Evolutionary conservation across 805 yeast species (phyloP).

Genomic region (Yarrowia sp.): DNA sequence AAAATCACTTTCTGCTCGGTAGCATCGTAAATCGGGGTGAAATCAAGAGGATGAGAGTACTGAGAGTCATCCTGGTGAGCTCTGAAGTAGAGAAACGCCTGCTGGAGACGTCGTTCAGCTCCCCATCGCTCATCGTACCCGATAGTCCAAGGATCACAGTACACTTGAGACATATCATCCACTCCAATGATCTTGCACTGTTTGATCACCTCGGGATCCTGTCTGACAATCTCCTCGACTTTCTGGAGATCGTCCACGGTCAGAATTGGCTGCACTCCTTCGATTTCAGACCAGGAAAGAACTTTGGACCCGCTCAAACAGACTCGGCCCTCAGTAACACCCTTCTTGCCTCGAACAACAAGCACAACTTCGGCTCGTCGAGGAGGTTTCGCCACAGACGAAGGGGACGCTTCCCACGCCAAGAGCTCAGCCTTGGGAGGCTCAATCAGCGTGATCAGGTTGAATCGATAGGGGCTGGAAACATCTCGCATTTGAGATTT

Average conservation of each 20-base stretch:
- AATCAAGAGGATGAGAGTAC: slow-evolving; percentile 63
- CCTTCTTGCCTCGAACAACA: slow-evolving; percentile 55
- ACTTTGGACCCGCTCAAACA: slow-evolving; percentile 52
- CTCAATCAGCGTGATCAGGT: slow-evolving; percentile 14
- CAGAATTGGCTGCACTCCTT: slow-evolving; percentile 71
- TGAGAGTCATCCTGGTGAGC: slow-evolving; percentile 73
- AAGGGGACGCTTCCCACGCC: slow-evolving; percentile 5
- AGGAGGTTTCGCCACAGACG: slow-evolving; percentile 46
- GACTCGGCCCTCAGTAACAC: slow-evolving; percentile 70
- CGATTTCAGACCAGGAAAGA: slow-evolving; percentile 48
- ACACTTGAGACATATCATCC: slow-evolving; percentile 61
- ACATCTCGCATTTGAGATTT: not conserved
- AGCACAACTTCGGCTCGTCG: slow-evolving; percentile 67
- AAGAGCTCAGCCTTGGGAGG: slow-evolving; percentile 1
- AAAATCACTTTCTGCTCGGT: slow-evolving; percentile 64
- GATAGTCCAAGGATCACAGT: slow-evolving; percentile 70
- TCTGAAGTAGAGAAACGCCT: slow-evolving; percentile 77
- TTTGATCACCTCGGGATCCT: slow-evolving; percentile 67
- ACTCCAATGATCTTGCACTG: slow-evolving; percentile 71
- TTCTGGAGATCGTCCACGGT: slow-evolving; percentile 63
- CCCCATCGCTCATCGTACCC: slow-evolving; percentile 81
- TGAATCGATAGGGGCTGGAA: not conserved
- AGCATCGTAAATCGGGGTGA: slow-evolving; percentile 79
- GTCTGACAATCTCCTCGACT: slow-evolving; percentile 64
- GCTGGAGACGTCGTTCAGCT: slow-evolving; percentile 68